Base-by-base conservation (phyloP, 1,139 yeast genomes). In the Pichia sp. region DNA sequence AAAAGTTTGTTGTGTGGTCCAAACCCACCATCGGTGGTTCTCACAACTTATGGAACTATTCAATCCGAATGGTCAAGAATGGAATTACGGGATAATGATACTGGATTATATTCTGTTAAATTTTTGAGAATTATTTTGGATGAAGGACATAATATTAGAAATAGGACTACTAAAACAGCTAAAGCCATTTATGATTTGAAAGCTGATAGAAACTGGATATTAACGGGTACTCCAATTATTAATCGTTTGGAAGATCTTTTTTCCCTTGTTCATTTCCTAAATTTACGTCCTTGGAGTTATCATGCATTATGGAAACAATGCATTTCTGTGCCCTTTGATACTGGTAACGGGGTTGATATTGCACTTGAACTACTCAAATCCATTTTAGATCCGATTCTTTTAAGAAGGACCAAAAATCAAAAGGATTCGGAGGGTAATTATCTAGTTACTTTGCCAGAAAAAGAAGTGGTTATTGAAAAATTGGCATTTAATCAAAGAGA, bases 141-240 rank as follows among this genome's bases (percentile, higher is more conserved):
- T 66, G 98, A 92, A 65, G 97, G 95, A 6, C 98, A 92, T 61
- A 85, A 78, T 34, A 92, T 92, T 51, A 74, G 96, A 59, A 90
- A 90, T 62, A 72, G 94, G 57, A 70, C 76, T 43, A 84, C 96
- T 1, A 83, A 83, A 53, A 85, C 96, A 0, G 82, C 97, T 0
- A 83, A 82, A 58, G 86, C 97, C 0, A 76, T 90, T 12, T 80
- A 78, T 63, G 84, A 78, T 37, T 62, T 92, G 23, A 62, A 69
- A 15, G 80, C 87, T 59, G 72, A 73, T 39, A 72, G 95, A 45
- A 80, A 79, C 54, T 92, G 98, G 98, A 75, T 85, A 2, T 69
- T 92, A 41, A 89, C 97, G 0, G 98, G 98, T 15, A 92, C 98
- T 0, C 97, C 98, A 0, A 87, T 92, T 43, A 85, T 90, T 44